A percentile compares a stretch with the other conserved stretches of the same genome.
Conservation (phyloP, 2,329 filamentous ascomycete genomes). For the Clonostachys chloroleuca region DNA sequence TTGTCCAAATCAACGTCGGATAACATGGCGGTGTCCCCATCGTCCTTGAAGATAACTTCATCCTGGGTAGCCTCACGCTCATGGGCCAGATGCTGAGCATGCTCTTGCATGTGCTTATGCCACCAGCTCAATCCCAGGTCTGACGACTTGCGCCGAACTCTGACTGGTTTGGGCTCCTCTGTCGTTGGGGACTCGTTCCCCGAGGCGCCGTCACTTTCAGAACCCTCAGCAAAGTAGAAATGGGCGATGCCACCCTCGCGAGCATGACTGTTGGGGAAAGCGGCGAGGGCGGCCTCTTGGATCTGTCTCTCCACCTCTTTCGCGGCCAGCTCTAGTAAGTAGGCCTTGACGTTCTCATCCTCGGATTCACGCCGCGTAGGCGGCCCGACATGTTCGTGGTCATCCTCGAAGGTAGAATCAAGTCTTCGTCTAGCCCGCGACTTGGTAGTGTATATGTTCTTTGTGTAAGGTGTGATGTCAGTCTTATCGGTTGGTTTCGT, state of each 20-base stretch:
- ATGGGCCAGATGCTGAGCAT: slow-evolving; percentile 61
- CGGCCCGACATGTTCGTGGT: slow-evolving; percentile 24
- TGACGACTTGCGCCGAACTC: slow-evolving; percentile 53
- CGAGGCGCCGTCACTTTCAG: slow-evolving; percentile 22
- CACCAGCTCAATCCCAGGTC: slow-evolving; percentile 67
- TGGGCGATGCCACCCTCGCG: slow-evolving; percentile 68
- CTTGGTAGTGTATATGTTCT: slow-evolving; percentile 51
- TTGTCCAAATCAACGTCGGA: slow-evolving; percentile 36
- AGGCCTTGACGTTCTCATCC: slow-evolving; percentile 71
- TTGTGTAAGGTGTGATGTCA: slow-evolving; percentile 62
- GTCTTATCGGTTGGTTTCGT: slow-evolving; percentile 66
- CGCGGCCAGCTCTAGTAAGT: slow-evolving; percentile 74
- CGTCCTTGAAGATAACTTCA: slow-evolving; percentile 12
- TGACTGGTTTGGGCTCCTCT: slow-evolving; percentile 9
- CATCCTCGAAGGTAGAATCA: slow-evolving; percentile 18
- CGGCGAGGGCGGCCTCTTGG: slow-evolving; percentile 70
- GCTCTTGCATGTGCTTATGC: slow-evolving; percentile 74
- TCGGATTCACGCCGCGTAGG: slow-evolving; percentile 60
- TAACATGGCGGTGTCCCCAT: slow-evolving; percentile 16
- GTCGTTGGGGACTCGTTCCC: slow-evolving; percentile 20
- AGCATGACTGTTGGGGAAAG: slow-evolving; percentile 69
- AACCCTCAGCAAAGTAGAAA: slow-evolving; percentile 63
- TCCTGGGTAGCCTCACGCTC: slow-evolving; percentile 25
- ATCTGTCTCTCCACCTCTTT: slow-evolving; percentile 77
- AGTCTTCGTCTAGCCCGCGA: slow-evolving; percentile 27